Conservation (phyloP, 169 alveolate species). For the Plasmodium sp. region DNA sequence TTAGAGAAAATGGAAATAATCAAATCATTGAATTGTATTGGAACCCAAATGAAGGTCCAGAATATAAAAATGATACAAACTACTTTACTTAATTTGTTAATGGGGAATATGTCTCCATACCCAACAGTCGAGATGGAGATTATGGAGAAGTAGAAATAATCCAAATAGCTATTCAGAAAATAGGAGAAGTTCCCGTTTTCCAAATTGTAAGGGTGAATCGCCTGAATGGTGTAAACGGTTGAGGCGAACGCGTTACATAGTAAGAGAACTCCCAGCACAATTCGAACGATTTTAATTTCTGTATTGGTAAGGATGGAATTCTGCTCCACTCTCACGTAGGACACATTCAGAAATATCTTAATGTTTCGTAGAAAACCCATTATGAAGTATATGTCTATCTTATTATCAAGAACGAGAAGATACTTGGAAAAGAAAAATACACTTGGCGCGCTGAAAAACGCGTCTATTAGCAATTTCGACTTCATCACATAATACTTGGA, state of each 20-base stretch:
- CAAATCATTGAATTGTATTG: conserved; percentile 81
- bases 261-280: conserved; percentile 57
- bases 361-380: conserved; percentile 57
- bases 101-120: conserved; percentile 84
- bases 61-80: conserved; percentile 79
- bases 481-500: conserved; percentile 50
- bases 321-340: conserved; percentile 57
- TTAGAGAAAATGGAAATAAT: conserved; percentile 77
- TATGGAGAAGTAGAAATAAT: conserved; percentile 82
- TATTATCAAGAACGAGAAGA: conserved; percentile 44
- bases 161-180: conserved; percentile 55
- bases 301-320: conserved; percentile 46
- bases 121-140: conserved; percentile 87
- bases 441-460: conserved; percentile 70
- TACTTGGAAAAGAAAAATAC: conserved; percentile 43
- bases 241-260: conserved; percentile 73
- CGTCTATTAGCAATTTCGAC: conserved; percentile 56
- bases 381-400: conserved; percentile 48
- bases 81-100: conserved; percentile 78
- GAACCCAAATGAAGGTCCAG: conserved; percentile 84
- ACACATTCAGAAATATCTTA: conserved; percentile 63
- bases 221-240: conserved; percentile 61
- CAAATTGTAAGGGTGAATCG: conserved; percentile 59
- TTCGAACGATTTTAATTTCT: conserved; percentile 65
- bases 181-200: conserved; percentile 12